These are phyloP conservation scores for Ophiostoma ulmi DNA, from an alignment of 2,329 filamentous ascomycete genomes.

Conservation along the genomic window DNA sequence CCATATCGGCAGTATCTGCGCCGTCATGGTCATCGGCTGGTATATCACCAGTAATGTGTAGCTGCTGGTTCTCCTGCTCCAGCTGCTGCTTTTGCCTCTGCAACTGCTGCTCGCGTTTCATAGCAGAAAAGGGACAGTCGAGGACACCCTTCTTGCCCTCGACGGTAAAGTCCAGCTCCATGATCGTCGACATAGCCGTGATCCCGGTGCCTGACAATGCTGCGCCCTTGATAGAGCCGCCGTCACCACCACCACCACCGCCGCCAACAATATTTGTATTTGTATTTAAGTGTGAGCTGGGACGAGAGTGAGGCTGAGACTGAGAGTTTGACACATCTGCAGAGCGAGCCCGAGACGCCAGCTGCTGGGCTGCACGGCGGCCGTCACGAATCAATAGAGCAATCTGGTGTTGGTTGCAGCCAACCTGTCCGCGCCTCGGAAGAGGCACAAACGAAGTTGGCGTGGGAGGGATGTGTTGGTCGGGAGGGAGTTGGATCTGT, in stretches of 20 bases:
- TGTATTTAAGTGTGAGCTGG: constrained; percentile 6
- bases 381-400: constrained; percentile 61
- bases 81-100: constrained; percentile 25
- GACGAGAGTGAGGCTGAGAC: neutral
- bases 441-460: constrained; percentile 51
- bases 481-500: constrained; percentile 61
- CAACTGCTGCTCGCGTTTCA: constrained; percentile 33
- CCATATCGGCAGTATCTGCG: constrained; percentile 27
- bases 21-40: constrained; percentile 13
- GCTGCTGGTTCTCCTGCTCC: constrained; percentile 22
- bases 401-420: constrained; percentile 51
- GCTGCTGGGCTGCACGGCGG: constrained; percentile 51
- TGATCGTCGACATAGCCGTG: constrained; percentile 58
- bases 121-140: constrained; percentile 69
- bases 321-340: neutral
- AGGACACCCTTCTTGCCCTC: constrained; percentile 73
- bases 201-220: constrained; percentile 43
- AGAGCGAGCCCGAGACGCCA: constrained; percentile 33
- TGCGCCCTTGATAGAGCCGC: constrained; percentile 47
- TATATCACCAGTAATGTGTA: constrained; percentile 8
- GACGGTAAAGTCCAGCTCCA: constrained; percentile 90
- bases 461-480: constrained; percentile 41
- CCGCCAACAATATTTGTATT: constrained; percentile 6
- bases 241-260: constrained; percentile 24
- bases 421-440: constrained; percentile 44